Evolutionary conservation across 2,329 filamentous ascomycete genomes (phyloP), one percentile per base, ranked within the genome.

Genomic region (Tothia fuscella): DNA sequence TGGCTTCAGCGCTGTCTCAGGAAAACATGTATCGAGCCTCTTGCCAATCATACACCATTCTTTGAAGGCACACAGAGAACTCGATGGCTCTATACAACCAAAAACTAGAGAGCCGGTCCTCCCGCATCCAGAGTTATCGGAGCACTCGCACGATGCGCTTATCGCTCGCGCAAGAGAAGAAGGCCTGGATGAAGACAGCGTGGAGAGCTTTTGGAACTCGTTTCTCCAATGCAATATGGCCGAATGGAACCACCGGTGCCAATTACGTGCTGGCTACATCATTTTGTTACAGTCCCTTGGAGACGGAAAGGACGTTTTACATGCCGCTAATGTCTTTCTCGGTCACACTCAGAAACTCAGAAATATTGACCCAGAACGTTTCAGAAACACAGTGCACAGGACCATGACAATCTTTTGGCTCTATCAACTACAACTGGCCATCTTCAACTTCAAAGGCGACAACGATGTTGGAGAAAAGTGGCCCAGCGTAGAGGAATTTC

Each of bases 361-460:
- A 16, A 25, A 32, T 6, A 6, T 20, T 7, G 13, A 10, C 6
- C 37, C 37, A 6, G 26, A 40, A 7, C 21, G 37, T 7, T 40
- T 40, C 21, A 12, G 19, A 7, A 20, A 40, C 19, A 32, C 37
- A 5, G 37, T 35, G n/a, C 22, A 40, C 24, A 6, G 37, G 25
- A 40, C 37, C 7, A 29, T 40, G 26, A 40, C 37, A 16, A 40
- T 40, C 13, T 40, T 40, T 25, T 40, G 37, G 37, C 37, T 40
- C 22, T 40, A 32, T n/a, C 7, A 30, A 6, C 10, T 40, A 14
- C 37, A 13, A 16, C 6, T 32, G 6, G 22, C 37, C 5, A 40
- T 32, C 21, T 10, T 10, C 7, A 29, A 32, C 6, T 33, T 10
- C 25, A 40, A 40, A 25, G 7, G 7, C 7, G 31, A 34, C 17